phyloP scores from a whole-genome alignment of 23 red algal species.

The Pyropia haitanensis region DNA sequence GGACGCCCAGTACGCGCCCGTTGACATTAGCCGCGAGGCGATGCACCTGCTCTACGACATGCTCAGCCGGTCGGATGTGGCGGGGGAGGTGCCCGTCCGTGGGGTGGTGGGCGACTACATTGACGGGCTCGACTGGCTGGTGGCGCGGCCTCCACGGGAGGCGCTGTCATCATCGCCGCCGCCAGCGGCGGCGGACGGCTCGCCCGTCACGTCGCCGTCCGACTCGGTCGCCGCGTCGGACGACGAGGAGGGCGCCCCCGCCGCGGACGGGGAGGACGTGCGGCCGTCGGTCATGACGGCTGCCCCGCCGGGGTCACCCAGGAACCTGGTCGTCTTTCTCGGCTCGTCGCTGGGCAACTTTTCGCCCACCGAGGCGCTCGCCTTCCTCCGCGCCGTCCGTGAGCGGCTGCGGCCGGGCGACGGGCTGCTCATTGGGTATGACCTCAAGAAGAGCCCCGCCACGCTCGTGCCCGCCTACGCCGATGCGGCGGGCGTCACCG shows the following conservation, averaged over 20 bases:
- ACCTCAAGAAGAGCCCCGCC: slow-evolving; percentile 54
- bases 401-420: slow-evolving; percentile 38
- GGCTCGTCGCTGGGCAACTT: slow-evolving; percentile 92
- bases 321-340: slow-evolving; percentile 65
- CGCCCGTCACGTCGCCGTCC: too few relatives aligned
- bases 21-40: slow-evolving; percentile 70
- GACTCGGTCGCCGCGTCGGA: too few relatives aligned
- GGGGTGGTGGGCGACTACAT: slow-evolving; percentile 79
- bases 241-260: too few relatives aligned
- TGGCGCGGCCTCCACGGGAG: not conserved
- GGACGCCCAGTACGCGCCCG: slow-evolving; percentile 56
- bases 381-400: slow-evolving; percentile 33
- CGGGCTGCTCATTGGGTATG: slow-evolving; percentile 67
- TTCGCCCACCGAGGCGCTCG: slow-evolving; percentile 7
- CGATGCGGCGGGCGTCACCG: slow-evolving; percentile 58
- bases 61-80: slow-evolving; percentile 5
- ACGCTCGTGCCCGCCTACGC: slow-evolving; percentile 61
- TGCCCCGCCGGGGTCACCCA: not conserved
- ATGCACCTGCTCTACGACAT: slow-evolving; percentile 35
- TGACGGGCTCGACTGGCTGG: slow-evolving; percentile 34
- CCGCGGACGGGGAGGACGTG: too few relatives aligned
- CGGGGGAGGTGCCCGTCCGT: slow-evolving; percentile 22
- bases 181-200: too few relatives aligned
- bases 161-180: not conserved
- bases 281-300: too few relatives aligned